A percentile compares a stretch with the other conserved stretches of the same genome.
These are phyloP conservation scores for Diplodia intermedia DNA, from an alignment of 2,329 filamentous ascomycete species.

Conservation along the genomic window DNA sequence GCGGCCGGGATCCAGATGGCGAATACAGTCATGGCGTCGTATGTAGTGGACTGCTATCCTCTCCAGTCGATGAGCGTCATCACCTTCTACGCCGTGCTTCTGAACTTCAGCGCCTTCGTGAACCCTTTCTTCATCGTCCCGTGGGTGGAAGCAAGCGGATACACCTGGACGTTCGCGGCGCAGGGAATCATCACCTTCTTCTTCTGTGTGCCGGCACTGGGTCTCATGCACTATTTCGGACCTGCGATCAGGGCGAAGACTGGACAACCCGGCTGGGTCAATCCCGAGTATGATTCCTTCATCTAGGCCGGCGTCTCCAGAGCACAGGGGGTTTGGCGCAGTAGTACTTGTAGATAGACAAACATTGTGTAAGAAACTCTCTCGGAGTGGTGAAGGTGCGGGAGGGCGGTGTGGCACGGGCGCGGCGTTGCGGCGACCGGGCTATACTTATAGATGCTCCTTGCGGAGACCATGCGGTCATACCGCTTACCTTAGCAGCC, in stretches of 20 bases:
- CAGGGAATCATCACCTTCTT: constrained; percentile 43
- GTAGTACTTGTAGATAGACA: background rate
- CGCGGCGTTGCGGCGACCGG: background rate
- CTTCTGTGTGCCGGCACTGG: constrained; percentile 37
- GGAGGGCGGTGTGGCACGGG: background rate
- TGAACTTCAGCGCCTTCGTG: constrained; percentile 50
- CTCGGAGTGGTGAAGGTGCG: background rate
- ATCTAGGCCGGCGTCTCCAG: background rate
- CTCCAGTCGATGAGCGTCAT: constrained; percentile 56
- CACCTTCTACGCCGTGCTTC: constrained; percentile 38
- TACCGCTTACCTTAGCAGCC: constrained; percentile 20
- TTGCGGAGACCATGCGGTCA: constrained; percentile 17
- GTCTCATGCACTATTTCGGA: constrained; percentile 39
- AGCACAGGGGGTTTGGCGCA: too few species aligned
- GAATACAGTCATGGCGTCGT: constrained; percentile 61
- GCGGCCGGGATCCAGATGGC: constrained; percentile 64
- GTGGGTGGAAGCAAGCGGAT: constrained; percentile 39
- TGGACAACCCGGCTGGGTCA: constrained; percentile 36
- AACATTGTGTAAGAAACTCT: background rate
- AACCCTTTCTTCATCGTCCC: constrained; percentile 42
- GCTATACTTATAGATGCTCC: constrained; percentile 14
- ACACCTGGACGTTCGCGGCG: constrained; percentile 42
- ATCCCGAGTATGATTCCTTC: constrained; percentile 34
- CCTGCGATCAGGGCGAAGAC: constrained; percentile 34
- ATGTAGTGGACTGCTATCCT: constrained; percentile 64